Base-by-base conservation (phyloP, 1,284 basidiomycete genomes). In the Cutaneotrichosporon mucoides region DNA sequence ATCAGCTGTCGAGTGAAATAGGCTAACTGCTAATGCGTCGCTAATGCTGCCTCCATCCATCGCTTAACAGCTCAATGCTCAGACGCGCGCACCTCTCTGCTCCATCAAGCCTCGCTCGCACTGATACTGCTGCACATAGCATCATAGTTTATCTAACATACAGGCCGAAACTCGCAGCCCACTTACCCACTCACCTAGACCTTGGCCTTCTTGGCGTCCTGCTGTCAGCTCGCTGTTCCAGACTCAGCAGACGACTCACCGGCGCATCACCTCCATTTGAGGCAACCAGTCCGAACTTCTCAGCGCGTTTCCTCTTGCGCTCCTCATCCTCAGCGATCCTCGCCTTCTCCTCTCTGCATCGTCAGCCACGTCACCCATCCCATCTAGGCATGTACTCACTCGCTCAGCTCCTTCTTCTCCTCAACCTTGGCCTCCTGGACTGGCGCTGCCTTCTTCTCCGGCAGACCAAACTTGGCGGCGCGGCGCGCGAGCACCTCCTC, bases 221-320 rank as follows among this genome's bases (percentile, higher is more conserved):
- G 52, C 16, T 7, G 55, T 46, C 34, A 62, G 54, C 40, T 34
- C 15, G 15, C 1, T 42, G 24, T 3, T n/a, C 11, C 8, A 37
- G 34, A 9, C 15, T n/a, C 24, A 24, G 24, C 24, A 24, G 24
- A 38, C 5, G 35, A 68, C 72, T 62, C 55, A 73, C 73, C 37
- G 72, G 68, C 57, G 68, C 36, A 53, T 53, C 34, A 36, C 59
- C 51, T 34, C 53, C 44, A 11, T 42, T 16, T 38, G 52, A 24
- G 24, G 24, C 35, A 45, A 64, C 65, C 7, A 63, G 60, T 3
- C 72, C 75, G 60, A 79, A 80, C 66, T 78, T 76, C 57, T 77
- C 79, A 5, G 75, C 74, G 42, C 79, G 64, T 68, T 80, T 80
- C 49, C 78, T 64, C 71, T 79, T 79, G 75, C 77, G 79, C 68